phyloP scores from a whole-genome alignment of 208 protist genomes.

The Trichomonas vaginalis region DNA sequence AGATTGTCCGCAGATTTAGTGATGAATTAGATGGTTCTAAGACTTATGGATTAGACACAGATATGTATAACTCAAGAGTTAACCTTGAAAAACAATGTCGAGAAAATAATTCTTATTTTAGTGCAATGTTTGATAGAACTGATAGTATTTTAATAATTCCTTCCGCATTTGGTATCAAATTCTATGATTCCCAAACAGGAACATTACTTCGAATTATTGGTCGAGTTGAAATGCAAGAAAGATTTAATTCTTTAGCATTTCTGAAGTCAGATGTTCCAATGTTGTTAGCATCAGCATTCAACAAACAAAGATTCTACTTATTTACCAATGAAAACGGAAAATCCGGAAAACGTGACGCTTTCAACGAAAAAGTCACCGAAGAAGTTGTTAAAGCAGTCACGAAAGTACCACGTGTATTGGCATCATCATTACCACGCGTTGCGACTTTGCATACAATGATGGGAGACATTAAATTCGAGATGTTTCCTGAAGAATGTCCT shows the following conservation, averaged over 20 bases:
- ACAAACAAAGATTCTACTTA: not conserved
- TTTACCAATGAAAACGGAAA: not conserved
- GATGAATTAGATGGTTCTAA: not conserved
- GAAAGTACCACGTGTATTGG: not conserved
- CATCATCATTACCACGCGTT: not conserved
- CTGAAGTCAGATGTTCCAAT: not conserved
- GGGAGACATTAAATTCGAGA: not conserved
- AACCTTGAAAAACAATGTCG: not conserved
- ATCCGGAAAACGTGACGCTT: not conserved
- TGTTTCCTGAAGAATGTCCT: conserved; percentile 10
- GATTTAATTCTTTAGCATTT: not conserved
- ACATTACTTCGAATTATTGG: not conserved
- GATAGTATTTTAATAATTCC: not conserved
- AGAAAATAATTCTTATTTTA: not conserved
- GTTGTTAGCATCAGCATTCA: not conserved
- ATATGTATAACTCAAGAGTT: not conserved
- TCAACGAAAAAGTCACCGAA: not conserved
- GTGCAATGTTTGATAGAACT: not conserved
- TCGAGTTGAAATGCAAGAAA: not conserved
- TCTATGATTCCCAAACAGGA: not conserved
- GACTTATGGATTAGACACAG: not conserved
- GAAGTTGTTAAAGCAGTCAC: not conserved
- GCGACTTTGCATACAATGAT: not conserved
- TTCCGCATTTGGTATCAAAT: not conserved
- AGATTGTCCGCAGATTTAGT: not conserved